Evolutionary conservation across 2,329 filamentous ascomycete genomes (phyloP).

Genomic region (Fusarium multiceps): DNA sequence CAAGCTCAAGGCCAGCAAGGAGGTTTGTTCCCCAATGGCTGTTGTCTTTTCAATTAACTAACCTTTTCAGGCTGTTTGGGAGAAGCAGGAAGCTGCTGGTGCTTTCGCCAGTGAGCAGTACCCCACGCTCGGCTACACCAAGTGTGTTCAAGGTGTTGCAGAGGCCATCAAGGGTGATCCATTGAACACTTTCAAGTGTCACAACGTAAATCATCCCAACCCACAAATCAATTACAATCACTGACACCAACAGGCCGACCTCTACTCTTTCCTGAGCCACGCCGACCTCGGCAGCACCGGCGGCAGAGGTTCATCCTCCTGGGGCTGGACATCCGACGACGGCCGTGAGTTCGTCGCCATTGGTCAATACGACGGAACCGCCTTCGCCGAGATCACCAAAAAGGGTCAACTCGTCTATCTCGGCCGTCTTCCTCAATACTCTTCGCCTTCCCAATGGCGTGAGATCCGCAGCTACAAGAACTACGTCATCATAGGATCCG

Average conservation of each 20-base stretch:
- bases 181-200: conserved; percentile 61
- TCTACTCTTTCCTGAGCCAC: conserved; percentile 67
- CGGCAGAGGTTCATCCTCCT: conserved; percentile 53
- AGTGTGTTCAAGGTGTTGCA: conserved; percentile 57
- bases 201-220: conserved; percentile 51
- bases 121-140: conserved; percentile 53
- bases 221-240: accelerated
- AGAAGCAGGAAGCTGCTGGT: conserved; percentile 49
- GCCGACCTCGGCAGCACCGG: conserved; percentile 60
- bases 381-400: conserved; percentile 60
- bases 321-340: conserved; percentile 60
- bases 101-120: conserved; percentile 51
- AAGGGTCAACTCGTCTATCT: conserved; percentile 59
- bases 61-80: conserved; percentile 48
- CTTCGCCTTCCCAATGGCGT: conserved; percentile 52
- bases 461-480: conserved; percentile 56
- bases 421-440: conserved; percentile 59
- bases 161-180: conserved; percentile 58
- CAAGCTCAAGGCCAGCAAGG: conserved; percentile 33
- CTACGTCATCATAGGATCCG: conserved; percentile 55
- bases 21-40: not conserved
- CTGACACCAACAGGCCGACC: conserved; percentile 50
- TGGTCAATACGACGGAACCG: conserved; percentile 61
- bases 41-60: not conserved
- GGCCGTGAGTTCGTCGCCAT: conserved; percentile 63